Percentiles rank a stretch among this genome's conserved stretches.
phyloP scores from a whole-genome alignment of 1,139 yeast genomes.

The Saccharomyces hybrid region DNA sequence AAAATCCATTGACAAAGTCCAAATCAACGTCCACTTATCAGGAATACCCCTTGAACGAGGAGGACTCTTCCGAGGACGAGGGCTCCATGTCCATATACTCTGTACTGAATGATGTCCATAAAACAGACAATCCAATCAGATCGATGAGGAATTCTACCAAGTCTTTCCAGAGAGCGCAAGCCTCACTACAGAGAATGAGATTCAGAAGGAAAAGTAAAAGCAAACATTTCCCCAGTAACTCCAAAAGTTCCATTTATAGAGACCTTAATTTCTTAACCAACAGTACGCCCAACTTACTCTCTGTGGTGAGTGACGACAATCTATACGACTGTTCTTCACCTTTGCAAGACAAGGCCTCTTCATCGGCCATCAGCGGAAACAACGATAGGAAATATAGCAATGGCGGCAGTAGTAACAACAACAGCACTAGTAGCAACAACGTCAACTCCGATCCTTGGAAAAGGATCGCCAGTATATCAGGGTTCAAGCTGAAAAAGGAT shows the following conservation, averaged over 20 bases:
- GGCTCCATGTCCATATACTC: slow-evolving; percentile 40
- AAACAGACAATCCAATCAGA: slow-evolving; percentile 27
- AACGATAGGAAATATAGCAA: background rate
- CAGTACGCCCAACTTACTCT: slow-evolving; percentile 29
- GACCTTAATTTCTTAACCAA: slow-evolving; percentile 20
- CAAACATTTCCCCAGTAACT: slow-evolving; percentile 23
- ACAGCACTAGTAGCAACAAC: slow-evolving; percentile 4
- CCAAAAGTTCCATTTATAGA: slow-evolving; percentile 13
- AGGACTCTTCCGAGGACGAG: slow-evolving; percentile 31
- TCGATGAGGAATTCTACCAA: slow-evolving; percentile 36
- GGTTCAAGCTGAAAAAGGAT: slow-evolving; percentile 10
- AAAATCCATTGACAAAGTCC: background rate
- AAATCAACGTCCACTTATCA: background rate
- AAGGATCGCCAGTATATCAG: slow-evolving; percentile 18
- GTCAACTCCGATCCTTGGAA: slow-evolving; percentile 14
- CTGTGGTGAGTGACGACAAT: slow-evolving; percentile 25
- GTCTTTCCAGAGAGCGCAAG: slow-evolving; percentile 59
- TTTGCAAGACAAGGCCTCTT: slow-evolving; percentile 1
- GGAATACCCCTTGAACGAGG: background rate
- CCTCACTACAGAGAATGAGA: slow-evolving; percentile 56
- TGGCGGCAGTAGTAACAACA: background rate
- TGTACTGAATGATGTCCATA: slow-evolving; percentile 31
- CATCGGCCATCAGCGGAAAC: background rate
- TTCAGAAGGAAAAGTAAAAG: slow-evolving; percentile 51
- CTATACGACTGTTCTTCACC: slow-evolving; percentile 5